Evolutionary conservation across 1,139 yeast species (phyloP), one percentile per base, ranked within the genome.

Genomic region (Pneumocystis carinii): DNA sequence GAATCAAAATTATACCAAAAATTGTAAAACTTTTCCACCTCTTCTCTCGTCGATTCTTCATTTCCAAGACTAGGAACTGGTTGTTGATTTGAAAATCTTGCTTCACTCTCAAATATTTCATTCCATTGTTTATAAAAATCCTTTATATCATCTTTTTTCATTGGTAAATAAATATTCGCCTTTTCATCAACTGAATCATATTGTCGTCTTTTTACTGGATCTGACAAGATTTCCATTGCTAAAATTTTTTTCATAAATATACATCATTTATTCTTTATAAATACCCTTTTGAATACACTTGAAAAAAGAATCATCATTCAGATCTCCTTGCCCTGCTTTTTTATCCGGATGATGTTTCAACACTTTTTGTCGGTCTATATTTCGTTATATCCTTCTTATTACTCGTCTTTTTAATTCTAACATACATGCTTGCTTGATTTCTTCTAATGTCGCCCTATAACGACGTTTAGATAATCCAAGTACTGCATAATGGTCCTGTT

Each of bases 341-440:
- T 92, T 92, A 77, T 92, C 98, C 68, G 98, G 98, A 76, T 92
- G 98, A 76, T 92, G 97, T 79, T 86, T 89, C 77, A 92, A 82
- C 35, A 92, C 98, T 78, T 90, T 95, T 76, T 86, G 86, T 81
- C 98, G 86, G 61, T 67, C 66, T 64, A 38, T 38, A 6, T 10
- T n/a, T 24, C 19, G 10, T 29, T n/a, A 24, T 19, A 29, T 35
- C 7, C 3, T 12, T 39, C 19, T 19, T 37, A 24, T 7, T 7
- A 17, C 27, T 4, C 12, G 17, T 14, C 7, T 10, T 27, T 17
- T 19, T 10, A 2, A n/a, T 15, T 32, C 35, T 32, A 4, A 62
- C 66, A 7, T 64, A 80, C 92, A 97, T 65, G 97, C 97, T 76
- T 90, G 86, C 78, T 96, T 87, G 73, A 92, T 85, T 77, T 90